phyloP scores from a whole-genome alignment of 257 asterid species.

The Primulina tabacum region DNA sequence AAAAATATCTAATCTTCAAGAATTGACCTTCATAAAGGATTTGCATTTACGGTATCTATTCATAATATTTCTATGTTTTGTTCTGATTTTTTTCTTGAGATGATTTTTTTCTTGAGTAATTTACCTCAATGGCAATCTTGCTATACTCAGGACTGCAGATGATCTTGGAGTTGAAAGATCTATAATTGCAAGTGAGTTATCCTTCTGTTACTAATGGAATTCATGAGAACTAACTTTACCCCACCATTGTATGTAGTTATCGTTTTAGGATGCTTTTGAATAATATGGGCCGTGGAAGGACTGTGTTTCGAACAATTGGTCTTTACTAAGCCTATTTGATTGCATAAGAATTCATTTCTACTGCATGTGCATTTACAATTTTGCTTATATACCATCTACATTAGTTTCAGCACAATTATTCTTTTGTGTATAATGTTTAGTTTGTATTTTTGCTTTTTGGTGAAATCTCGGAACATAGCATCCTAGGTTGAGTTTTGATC shows the following conservation, averaged over 20 bases:
- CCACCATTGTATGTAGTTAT: not conserved
- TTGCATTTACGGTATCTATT: conserved; percentile 60
- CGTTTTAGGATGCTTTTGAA: conserved; percentile 18
- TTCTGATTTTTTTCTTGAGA: not conserved
- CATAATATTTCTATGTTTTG: not conserved
- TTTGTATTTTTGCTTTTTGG: conserved; percentile 15
- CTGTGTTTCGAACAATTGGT: conserved; percentile 3
- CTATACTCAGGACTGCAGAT: conserved; percentile 52
- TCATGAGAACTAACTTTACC: not conserved
- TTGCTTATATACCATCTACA: not conserved
- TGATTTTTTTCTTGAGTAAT: not conserved
- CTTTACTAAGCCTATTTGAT: not conserved
- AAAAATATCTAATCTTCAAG: conserved; percentile 65
- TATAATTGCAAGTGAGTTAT: conserved; percentile 57
- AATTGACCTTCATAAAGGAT: conserved; percentile 54
- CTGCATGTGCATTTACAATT: conserved; percentile 3
- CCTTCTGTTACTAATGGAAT: not conserved
- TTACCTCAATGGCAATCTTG: conserved; percentile 22
- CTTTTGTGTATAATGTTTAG: not conserved
- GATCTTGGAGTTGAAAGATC: conserved; percentile 73
- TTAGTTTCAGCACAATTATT: not conserved
- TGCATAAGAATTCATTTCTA: not conserved
- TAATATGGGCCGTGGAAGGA: conserved; percentile 8
- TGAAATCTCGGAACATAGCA: conserved; percentile 1
- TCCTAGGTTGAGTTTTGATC: not conserved